Conservation (phyloP, 2,329 filamentous ascomycete species). For the Elsinoe arachidis region DNA sequence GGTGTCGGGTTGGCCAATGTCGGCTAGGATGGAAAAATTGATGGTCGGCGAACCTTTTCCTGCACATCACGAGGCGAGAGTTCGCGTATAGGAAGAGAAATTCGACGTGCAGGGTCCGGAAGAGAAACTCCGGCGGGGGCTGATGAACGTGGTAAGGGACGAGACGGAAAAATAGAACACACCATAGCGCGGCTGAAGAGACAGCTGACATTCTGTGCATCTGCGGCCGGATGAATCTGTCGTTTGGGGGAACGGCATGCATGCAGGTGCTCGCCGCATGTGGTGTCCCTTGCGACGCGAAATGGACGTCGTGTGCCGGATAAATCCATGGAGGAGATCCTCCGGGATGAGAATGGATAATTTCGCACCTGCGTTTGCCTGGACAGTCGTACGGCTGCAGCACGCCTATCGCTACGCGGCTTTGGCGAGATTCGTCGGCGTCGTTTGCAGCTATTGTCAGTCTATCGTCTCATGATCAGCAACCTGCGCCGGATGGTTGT, state of each 20-base stretch:
- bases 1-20: slow-evolving; percentile 6
- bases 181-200: not conserved
- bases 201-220: not conserved
- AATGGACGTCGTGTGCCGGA: not conserved
- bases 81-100: not conserved
- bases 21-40: slow-evolving; percentile 1
- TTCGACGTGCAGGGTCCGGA: not conserved
- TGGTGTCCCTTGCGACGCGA: not conserved
- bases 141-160: not conserved
- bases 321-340: not conserved
- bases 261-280: not conserved
- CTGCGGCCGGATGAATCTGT: not conserved
- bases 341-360: not conserved
- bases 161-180: not conserved
- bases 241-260: not conserved
- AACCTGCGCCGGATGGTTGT: not conserved
- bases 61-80: not conserved
- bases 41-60: not conserved
- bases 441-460: not conserved
- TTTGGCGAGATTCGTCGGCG: not conserved
- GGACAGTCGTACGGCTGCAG: not conserved
- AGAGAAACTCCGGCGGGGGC: not conserved
- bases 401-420: not conserved
- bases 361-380: not conserved
- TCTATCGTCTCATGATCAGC: slow-evolving; percentile 4